Conservation (phyloP, 352 stramenopile species). For the Aphanomyces stellatus region DNA sequence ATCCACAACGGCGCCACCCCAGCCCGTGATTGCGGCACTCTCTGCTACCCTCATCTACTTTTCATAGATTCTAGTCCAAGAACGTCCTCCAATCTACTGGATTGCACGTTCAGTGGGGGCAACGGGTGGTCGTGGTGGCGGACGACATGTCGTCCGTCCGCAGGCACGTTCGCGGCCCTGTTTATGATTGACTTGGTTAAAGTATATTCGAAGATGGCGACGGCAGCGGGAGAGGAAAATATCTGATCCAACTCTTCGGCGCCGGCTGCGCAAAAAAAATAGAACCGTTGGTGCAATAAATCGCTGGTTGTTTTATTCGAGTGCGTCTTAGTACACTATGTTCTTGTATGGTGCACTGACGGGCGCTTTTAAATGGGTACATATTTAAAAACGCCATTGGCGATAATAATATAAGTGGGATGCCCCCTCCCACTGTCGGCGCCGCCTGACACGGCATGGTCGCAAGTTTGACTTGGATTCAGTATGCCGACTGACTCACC, state of each 20-base stretch:
- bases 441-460: neutral
- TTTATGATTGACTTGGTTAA: neutral
- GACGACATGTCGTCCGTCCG: neutral
- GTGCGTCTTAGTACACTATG: too few species aligned
- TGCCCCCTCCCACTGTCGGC: neutral
- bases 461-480: neutral
- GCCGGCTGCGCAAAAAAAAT: neutral
- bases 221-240: conserved; percentile 14
- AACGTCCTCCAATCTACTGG: too few species aligned
- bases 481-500: neutral
- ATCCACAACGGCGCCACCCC: too few species aligned
- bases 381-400: too few species aligned
- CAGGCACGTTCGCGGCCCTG: neutral
- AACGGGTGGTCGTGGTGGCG: neutral
- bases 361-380: too few species aligned
- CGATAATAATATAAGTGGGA: too few species aligned
- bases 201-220: neutral
- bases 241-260: conserved; percentile 20
- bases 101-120: too few species aligned
- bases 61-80: too few species aligned
- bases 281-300: too few species aligned
- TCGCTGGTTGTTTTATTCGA: too few species aligned
- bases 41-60: too few species aligned
- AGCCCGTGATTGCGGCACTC: too few species aligned
- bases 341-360: neutral